Base-by-base conservation (phyloP, 23 red algal species). In the Porphyridium purpureum region DNA sequence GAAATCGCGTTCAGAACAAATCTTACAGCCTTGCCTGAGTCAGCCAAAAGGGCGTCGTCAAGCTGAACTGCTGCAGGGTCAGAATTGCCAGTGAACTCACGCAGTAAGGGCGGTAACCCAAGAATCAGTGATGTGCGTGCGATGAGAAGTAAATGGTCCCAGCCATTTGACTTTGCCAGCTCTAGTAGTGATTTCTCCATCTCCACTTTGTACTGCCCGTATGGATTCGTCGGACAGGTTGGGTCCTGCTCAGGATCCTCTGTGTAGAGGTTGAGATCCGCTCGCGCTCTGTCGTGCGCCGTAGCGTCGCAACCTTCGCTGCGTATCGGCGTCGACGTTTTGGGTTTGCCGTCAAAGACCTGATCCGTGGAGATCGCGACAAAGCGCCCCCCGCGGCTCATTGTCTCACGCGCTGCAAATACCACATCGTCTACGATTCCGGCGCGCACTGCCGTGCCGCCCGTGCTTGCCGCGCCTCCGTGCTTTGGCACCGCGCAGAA, bases 381-480 rank as follows among this genome's bases (percentile, higher is more conserved):
- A 38, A 98, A 98, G 24, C 74, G 58, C 0, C 69, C 71, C 25
- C 57, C 65, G 6, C 62, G 31, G 38, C 66, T 49, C 0, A 56
- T 57, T n/a, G 42, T 34, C 31, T 64, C 71, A 29, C 72, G 54
- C 5, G 79, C 90, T 31, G 70, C 66, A 27, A 69, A 60, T 4
- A 86, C 36, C 11, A 98, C 90, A 60, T 98, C 72, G 40, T 98
- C 77, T 1, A 98, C 90, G n/a, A 98, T 72, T 3, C 90, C 90
- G 22, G 48, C 30, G 49, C 80, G 79, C 25, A 98, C 46, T 0
- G 29, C 9, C 21, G 26, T 35, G 14, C 68, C 68, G 9, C 24
- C 53, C 15, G 28, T 57, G 24, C 53, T 35, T n/a, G 4, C 21
- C 0, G 84, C 84, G 35, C 75, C 75, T 6, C 84, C 84, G 35